Base-by-base conservation (phyloP, 306 rosid species). In the Casuarina equisetifolia region DNA sequence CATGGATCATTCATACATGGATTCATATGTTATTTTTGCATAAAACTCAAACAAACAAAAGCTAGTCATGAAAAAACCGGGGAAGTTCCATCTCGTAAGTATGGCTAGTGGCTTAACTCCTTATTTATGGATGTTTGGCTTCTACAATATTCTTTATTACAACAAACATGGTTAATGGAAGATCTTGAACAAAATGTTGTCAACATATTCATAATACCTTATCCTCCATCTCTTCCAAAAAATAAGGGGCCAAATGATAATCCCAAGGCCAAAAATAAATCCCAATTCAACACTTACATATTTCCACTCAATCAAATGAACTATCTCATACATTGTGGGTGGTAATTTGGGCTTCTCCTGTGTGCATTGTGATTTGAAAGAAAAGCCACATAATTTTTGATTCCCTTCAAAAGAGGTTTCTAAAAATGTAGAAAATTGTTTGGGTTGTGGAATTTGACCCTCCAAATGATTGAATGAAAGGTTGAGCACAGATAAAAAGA, bases 401-500 rank as follows among this genome's bases (percentile, higher is more conserved):
- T 82, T 82, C 1, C 82, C 76, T 54, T 0, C 9, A 3, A 48
- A 82, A n/a, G 74, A 78, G 45, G 36, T 40, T 59, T 5, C 42
- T 32, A 35, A 7, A 58, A 82, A 82, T 67, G 79, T 35, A 17
- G 39, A 52, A 11, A 76, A 20, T 53, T 82, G 85, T 40, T 50
- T 69, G 8, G 57, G 35, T 0, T 0, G 0, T 2, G 90, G 88
- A 2, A 87, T 87, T 2, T 0, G 9, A 3, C 90, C 90, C 0
- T 10, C 74, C 45, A 87, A 42, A 6, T 38, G 73, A 45, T 87
- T 87, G 5, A 40, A 0, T 0, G 88, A 87, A 66, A 87, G 70
- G 78, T 87, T 2, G 43, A 87, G 5, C 9, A 64, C 17, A 1
- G 86, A 39, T 0, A 87, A 83, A 82, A 87, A 87, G n/a, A 0